Base-by-base conservation (phyloP, 495 filamentous ascomycete species). In the Aspergillus taichungensis region DNA sequence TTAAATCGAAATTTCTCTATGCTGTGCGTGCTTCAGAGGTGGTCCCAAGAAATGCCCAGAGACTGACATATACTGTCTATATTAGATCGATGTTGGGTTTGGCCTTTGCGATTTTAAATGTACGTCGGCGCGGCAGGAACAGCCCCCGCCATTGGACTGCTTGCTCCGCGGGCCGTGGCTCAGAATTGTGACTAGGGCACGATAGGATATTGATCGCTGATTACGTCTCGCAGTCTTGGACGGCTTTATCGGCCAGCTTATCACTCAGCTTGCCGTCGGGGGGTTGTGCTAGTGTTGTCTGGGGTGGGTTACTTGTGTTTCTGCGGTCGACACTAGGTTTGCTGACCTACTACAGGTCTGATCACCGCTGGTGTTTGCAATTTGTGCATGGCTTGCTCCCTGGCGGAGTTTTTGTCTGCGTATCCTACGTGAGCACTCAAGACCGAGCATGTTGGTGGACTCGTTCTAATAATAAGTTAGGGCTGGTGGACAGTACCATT, bases 401-500 rank as follows among this genome's bases (percentile, higher is more conserved):
- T 88, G 18, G 82, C 84, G 9, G 84, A 88, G 53, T 87, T 87
- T 53, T 62, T 86, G 13, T 80, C 78, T 6, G 83, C 82, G 1
- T 87, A 82, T 56, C 84, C 84, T 34, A 87, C 82, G 61, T 77
- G 54, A 48, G 75, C 60, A 32, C 33, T 32, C 30, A 4, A 14
- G 7, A 13, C 33, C 11, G 8, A 9, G 6, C 5, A 11, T 27
- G 43, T 45, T 5, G 43, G 42, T 37, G 44, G 11, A n/a, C 35
- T 31, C 5, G 33, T 13, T 50, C 52, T 52, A 49, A 56, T 49
- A 3, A 48, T 30, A 28, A 31, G 4, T 13, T 42, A 72, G 71
- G 9, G 72, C 76, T 44, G 74, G 75, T 48, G 82, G 82, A 27
- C 82, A 85, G 65, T 87, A 87, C 49, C 80, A 86, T 59, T 88